A percentile compares a stretch with the other conserved stretches of the same genome.
These are phyloP conservation scores for Gnetum montanum DNA, from an alignment of 75 land plant genomes.

Conservation along the genomic window DNA sequence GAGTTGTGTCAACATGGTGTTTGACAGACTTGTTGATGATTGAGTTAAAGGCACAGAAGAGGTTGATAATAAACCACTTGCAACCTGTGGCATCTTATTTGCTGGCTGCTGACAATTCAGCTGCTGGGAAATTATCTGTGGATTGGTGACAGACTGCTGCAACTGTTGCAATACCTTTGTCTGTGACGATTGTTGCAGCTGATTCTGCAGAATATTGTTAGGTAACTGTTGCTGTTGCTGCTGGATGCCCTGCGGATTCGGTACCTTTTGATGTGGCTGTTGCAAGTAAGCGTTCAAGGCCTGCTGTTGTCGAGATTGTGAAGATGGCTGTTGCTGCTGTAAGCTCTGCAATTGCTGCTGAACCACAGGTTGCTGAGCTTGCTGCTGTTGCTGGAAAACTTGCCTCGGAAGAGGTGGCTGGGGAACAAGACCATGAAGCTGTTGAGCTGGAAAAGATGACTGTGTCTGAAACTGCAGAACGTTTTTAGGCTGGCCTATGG, in stretches of 20 bases:
- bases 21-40: not conserved
- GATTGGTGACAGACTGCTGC: conserved; percentile 14
- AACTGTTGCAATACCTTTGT: conserved; percentile 5
- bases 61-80: conserved; percentile 8
- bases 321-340: conserved; percentile 22
- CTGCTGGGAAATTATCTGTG: conserved; percentile 19
- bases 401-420: conserved; percentile 10
- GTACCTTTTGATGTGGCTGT: conserved; percentile 16
- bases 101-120: conserved; percentile 16
- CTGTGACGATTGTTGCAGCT: conserved; percentile 10
- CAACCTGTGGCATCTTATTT: conserved; percentile 5
- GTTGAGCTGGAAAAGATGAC: conserved; percentile 27
- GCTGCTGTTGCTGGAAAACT: conserved; percentile 6
- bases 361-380: not conserved
- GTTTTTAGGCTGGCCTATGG: conserved; percentile 44
- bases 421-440: conserved; percentile 13
- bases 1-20: conserved; percentile 1
- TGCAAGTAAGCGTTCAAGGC: conserved; percentile 6
- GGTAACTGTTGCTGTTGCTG: conserved; percentile 11
- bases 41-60: conserved; percentile 6
- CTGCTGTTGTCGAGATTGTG: conserved; percentile 21
- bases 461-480: conserved; percentile 37
- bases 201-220: conserved; percentile 19
- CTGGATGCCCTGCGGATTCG: conserved; percentile 15
- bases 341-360: conserved; percentile 8